Evolutionary conservation across 208 protist species (phyloP).

Genomic region (Angomonas deanei): DNA sequence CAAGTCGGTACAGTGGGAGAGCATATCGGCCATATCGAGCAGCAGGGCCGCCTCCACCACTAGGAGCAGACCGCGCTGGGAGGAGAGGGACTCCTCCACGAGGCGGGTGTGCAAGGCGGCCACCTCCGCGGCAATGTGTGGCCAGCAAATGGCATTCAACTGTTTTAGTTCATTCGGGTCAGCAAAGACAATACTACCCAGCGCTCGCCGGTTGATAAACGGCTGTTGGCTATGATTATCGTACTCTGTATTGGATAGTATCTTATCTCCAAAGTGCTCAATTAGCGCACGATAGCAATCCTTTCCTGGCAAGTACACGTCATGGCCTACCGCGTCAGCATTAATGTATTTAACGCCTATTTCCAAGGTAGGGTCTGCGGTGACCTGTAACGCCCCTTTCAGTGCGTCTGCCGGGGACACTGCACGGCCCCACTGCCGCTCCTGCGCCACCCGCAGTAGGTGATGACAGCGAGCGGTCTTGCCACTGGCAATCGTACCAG

Average conservation of each 20-base stretch:
- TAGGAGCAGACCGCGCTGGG: slow-evolving; percentile 27
- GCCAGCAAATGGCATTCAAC: slow-evolving; percentile 72
- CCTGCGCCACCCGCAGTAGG: slow-evolving; percentile 27
- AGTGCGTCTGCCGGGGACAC: background rate
- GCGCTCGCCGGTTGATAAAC: slow-evolving; percentile 39
- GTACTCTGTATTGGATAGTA: slow-evolving; percentile 15
- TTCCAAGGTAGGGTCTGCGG: background rate
- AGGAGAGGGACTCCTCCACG: background rate
- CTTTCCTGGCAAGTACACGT: slow-evolving; percentile 62
- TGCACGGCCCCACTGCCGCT: background rate
- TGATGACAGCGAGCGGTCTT: slow-evolving; percentile 65
- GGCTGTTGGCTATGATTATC: slow-evolving; percentile 1
- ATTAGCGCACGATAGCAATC: slow-evolving; percentile 58
- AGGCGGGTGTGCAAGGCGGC: background rate
- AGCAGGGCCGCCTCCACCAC: slow-evolving; percentile 73
- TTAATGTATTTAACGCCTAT: slow-evolving; percentile 46
- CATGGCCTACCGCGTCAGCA: slow-evolving; percentile 60
- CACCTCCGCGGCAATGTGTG: slow-evolving; percentile 54
- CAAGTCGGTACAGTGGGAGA: slow-evolving; percentile 41
- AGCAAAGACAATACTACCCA: slow-evolving; percentile 51
- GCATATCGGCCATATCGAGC: slow-evolving; percentile 32
- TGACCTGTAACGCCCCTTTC: background rate
- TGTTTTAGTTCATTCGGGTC: slow-evolving; percentile 30
- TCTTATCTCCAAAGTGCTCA: slow-evolving; percentile 40
- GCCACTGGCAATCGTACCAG: slow-evolving; percentile 76